Base-by-base conservation (phyloP, 2,329 filamentous ascomycete genomes). In the Botrytis paeoniae region DNA sequence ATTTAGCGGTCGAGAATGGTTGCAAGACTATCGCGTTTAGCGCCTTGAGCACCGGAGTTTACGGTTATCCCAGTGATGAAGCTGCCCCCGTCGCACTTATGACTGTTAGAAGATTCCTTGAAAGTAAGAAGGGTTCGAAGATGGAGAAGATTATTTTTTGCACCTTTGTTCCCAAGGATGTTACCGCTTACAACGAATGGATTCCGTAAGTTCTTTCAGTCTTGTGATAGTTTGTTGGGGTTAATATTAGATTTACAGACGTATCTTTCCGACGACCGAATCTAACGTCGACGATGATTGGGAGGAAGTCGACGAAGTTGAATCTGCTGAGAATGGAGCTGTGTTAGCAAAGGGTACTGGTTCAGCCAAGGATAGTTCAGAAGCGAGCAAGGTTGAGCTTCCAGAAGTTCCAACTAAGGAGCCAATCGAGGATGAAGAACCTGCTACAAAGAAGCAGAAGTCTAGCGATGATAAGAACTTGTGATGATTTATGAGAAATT, bases 11-110 rank as follows among this genome's bases (percentile, higher is more conserved):
- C 0, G 82, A 89, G 69, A 86, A 91, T 71, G 86, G 85, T 1
- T 87, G 93, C 78, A 88, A 86, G 79, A 93, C 88, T 63, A 86
- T 98, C 72, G 96, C 93, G 0, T 98, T 99, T 78, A 89, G 91
- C 59, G 91, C 89, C 32, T 87, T 98, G 74, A 97, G 94, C 80
- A 98, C 95, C 0, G 96, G 95, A 0, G 82, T 97, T 1, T 98
- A 97, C 80, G 93, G 93, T 0, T 98, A 97, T 80, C 95, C 95
- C 0, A 92, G 89, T 77, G 76, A 80, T 0, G 87, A 90, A 59
- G 96, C 95, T 1, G 93, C 94, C 0, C 81, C 85, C n/a, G 86
- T 91, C 16, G 96, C 94, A 1, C 86, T 92, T 70, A 84, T 86
- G 45, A 82, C 87, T 1, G 86, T 91, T 16, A 85, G 86, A 71